Evolutionary conservation across 352 stramenopile genomes (phyloP).

Genomic region (Phytophthora sp.): DNA sequence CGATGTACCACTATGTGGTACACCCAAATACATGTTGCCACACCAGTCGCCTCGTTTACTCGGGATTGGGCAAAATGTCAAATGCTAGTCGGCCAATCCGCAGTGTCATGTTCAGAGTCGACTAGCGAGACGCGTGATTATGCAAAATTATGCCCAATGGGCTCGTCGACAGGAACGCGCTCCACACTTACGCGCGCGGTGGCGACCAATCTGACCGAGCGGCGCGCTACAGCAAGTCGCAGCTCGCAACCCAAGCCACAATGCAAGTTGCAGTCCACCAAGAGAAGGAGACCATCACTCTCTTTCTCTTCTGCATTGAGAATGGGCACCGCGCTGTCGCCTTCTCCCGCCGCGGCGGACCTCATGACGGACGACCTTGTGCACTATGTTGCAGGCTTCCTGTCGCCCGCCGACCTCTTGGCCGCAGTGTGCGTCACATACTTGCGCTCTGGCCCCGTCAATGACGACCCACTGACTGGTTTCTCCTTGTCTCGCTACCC

Average conservation of each 20-base stretch:
- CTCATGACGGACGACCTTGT: slow-evolving; percentile 58
- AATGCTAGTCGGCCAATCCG: slow-evolving; percentile 18
- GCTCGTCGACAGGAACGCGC: slow-evolving; percentile 34
- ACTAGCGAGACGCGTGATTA: slow-evolving; percentile 28
- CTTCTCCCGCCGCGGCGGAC: slow-evolving; percentile 7
- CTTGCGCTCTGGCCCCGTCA: background rate
- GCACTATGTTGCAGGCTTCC: slow-evolving; percentile 58
- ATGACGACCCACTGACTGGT: background rate
- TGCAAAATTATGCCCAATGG: slow-evolving; percentile 46
- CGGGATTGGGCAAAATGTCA: background rate
- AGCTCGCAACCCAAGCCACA: background rate
- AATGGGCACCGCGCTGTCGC: background rate
- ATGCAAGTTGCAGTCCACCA: slow-evolving; percentile 26
- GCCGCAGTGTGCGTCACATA: slow-evolving; percentile 48
- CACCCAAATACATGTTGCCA: background rate
- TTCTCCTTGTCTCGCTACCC: background rate
- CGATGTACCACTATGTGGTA: slow-evolving; percentile 15
- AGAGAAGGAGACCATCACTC: slow-evolving; percentile 16
- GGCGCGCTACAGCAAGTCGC: too few species aligned
- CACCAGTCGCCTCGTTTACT: too few species aligned
- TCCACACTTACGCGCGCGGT: too few species aligned
- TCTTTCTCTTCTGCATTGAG: background rate
- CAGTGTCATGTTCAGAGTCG: too few species aligned
- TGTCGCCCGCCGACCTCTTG: slow-evolving; percentile 57
- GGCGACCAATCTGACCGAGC: too few species aligned